A percentile compares a stretch with the other conserved stretches of the same genome.
These are phyloP conservation scores for Tricholoma sp. DNA, from an alignment of 768 basidiomycete species.

Conservation along the genomic window DNA sequence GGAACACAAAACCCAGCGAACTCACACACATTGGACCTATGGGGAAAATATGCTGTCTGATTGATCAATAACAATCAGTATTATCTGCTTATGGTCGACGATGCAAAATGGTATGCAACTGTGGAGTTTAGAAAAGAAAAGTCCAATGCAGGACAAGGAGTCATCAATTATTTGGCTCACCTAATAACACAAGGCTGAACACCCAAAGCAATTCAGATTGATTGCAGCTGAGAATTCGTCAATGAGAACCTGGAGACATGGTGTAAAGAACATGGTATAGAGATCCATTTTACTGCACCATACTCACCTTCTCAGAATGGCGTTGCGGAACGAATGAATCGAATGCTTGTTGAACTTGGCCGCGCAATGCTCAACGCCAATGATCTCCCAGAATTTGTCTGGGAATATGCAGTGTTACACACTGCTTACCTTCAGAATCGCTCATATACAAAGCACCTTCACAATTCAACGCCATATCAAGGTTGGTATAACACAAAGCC, in stretches of 20 bases:
- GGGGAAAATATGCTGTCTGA: slow-evolving; percentile 3
- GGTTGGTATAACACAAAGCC: slow-evolving; percentile 15
- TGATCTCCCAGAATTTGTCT: slow-evolving; percentile 3
- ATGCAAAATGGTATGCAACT: neutral
- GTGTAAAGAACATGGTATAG: slow-evolving; percentile 19
- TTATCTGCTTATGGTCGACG: slow-evolving; percentile 6
- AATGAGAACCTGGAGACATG: neutral
- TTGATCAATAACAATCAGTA: slow-evolving; percentile 8
- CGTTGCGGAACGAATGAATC: slow-evolving; percentile 25
- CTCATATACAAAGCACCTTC: neutral
- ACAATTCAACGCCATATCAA: slow-evolving; percentile 13
- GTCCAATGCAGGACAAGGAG: neutral
- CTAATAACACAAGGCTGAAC: too few relatives aligned
- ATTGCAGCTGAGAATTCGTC: neutral
- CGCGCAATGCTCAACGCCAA: slow-evolving; percentile 6
- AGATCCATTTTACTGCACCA: too few relatives aligned
- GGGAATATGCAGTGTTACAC: neutral
- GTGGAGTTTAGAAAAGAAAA: slow-evolving; percentile 1
- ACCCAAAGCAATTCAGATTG: slow-evolving; percentile 1
- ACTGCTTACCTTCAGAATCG: neutral
- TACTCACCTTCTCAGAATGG: slow-evolving; percentile 23
- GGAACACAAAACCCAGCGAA: neutral
- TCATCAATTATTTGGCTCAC: neutral
- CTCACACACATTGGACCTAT: neutral
- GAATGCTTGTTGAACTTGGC: slow-evolving; percentile 11